Evolutionary conservation across 805 yeast genomes (phyloP).

Genomic region (Vanderwaltozyma polyspora): DNA sequence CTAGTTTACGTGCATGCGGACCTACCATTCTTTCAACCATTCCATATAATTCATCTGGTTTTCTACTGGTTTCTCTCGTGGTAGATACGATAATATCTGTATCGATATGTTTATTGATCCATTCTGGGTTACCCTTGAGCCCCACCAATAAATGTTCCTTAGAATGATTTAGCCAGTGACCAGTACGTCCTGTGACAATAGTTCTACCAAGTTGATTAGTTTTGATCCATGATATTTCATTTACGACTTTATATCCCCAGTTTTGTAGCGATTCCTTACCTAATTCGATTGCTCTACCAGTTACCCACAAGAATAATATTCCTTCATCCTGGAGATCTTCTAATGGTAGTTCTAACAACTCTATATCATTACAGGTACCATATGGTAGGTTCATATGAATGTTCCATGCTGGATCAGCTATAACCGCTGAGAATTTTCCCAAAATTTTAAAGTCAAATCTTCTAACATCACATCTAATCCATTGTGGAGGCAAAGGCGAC

Average conservation of each 20-base stretch:
- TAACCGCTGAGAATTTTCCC: slow-evolving; percentile 73
- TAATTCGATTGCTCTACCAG: slow-evolving; percentile 84
- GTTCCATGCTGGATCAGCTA: slow-evolving; percentile 96
- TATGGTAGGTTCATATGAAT: slow-evolving; percentile 81
- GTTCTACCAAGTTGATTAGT: slow-evolving; percentile 80
- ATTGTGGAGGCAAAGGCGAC: slow-evolving; percentile 49
- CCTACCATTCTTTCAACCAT: slow-evolving; percentile 82
- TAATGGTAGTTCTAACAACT: slow-evolving; percentile 55
- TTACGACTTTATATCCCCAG: slow-evolving; percentile 75
- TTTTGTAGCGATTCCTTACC: slow-evolving; percentile 65
- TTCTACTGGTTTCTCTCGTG: slow-evolving; percentile 80
- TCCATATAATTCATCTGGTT: slow-evolving; percentile 85
- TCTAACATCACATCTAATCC: slow-evolving; percentile 80
- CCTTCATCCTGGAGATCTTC: slow-evolving; percentile 74
- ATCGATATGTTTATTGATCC: slow-evolving; percentile 60
- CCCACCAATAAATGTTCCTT: slow-evolving; percentile 87
- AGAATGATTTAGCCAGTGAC: slow-evolving; percentile 94
- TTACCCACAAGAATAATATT: slow-evolving; percentile 78
- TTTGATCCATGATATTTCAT: slow-evolving; percentile 85
- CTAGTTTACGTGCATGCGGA: slow-evolving; percentile 61
- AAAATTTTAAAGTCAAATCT: slow-evolving; percentile 55
- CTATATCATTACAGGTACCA: slow-evolving; percentile 69
- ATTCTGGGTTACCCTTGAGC: slow-evolving; percentile 63
- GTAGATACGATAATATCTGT: slow-evolving; percentile 69
- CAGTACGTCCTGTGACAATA: slow-evolving; percentile 90